Evolutionary conservation across 306 rosid genomes (phyloP).

Genomic region (Carpinus viminea): DNA sequence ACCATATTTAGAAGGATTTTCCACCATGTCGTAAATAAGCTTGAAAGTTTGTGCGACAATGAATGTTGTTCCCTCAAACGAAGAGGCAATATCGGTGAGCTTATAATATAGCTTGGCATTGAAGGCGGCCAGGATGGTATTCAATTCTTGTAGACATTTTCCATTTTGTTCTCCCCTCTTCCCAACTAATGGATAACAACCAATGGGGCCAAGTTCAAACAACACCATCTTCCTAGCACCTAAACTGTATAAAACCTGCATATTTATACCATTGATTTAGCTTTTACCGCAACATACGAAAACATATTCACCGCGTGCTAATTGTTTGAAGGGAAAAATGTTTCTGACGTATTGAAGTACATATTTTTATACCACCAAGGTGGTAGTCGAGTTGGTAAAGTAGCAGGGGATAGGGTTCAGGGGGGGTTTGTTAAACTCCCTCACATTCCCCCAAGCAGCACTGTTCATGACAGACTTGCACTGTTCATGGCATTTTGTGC

Average conservation of each 20-base stretch:
- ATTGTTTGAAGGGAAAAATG: no score
- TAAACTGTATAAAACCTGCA: background rate
- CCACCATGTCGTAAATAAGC: constrained; percentile 1
- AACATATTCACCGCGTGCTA: no score
- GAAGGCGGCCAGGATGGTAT: background rate
- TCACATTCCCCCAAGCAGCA: no score
- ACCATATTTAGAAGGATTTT: background rate
- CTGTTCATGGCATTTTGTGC: no score
- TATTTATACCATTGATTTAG: background rate
- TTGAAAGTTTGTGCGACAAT: background rate
- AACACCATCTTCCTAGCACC: background rate
- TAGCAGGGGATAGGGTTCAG: no score
- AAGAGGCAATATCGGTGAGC: background rate
- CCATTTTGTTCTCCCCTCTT: background rate
- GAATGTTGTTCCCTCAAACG: background rate
- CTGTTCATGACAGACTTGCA: no score
- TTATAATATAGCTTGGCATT: constrained; percentile 4
- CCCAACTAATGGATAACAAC: background rate
- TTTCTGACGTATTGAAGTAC: no score
- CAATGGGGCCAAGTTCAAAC: constrained; percentile 8
- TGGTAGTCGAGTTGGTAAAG: no score
- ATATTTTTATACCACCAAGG: no score
- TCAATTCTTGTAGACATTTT: background rate
- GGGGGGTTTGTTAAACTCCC: no score
- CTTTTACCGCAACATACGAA: no score